Evolutionary conservation across 331 rosid genomes (phyloP), one percentile per base, ranked within the genome.

Genomic region (Phaseolus coccineus): DNA sequence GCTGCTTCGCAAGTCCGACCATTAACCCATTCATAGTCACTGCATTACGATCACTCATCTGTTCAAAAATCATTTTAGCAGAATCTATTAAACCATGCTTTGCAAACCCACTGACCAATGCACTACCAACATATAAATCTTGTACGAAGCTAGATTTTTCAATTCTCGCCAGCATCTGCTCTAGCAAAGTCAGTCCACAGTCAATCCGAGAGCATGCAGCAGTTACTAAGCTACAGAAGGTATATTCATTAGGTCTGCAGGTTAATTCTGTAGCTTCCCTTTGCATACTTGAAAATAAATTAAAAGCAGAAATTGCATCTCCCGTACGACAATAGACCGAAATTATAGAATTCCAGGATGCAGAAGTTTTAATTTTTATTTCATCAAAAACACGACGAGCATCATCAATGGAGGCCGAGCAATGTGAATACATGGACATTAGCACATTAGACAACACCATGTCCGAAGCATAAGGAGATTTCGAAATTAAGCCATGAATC

Each of bases 1-100:
- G 91, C 78, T 90, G 97, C 84, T 81, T 90, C 77, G 87, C 90
- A 90, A 94, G 78, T 50, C 97, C 98, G 85, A 94, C 96, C 89
- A 94, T 86, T 69, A 94, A 89, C 4, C 98, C 98, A 77, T 94
- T 91, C 93, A 92, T 78, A 19, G 98, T 89, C 77, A 94, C 91
- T 15, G 88, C 91, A 86, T 90, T 94, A 73, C 90, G 84, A 85
- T 78, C 84, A 75, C 79, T 63, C 95, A 92, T 89, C 85, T 79
- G 94, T 81, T 86, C 84, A 74, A 90, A 92, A 68, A 94, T 82
- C 74, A 84, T 64, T 69, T 86, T 88, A 56, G 98, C 92, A 73
- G 71, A 80, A 75, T 79, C 81, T 56, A 77, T 81, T 31, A 81
- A 85, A 57, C 97, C 97, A 65, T 79, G 80, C 81, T 86, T 88